Conservation (phyloP, 768 basidiomycete genomes). For the Leccinum broughii region DNA sequence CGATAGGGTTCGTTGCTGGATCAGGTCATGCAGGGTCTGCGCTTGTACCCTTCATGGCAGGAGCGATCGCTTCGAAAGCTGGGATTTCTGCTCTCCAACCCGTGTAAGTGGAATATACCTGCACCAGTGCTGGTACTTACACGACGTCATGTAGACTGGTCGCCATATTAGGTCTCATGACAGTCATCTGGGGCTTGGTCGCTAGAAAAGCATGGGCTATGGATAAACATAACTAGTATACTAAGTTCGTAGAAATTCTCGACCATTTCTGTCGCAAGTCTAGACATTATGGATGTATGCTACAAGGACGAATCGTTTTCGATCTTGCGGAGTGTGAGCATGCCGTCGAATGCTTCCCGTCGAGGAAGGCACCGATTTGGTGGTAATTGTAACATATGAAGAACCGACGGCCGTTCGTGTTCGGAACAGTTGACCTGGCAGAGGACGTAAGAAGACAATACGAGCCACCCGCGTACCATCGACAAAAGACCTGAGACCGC, state of each 20-base stretch:
- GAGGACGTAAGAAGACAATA: constrained; percentile 3
- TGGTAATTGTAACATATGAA: constrained; percentile 49
- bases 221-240: constrained; percentile 2
- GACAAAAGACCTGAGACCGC: constrained; percentile 81
- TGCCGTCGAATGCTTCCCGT: constrained; percentile 92
- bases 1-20: constrained; percentile 54
- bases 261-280: not conserved
- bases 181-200: constrained; percentile 40
- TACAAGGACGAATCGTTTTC: constrained; percentile 57
- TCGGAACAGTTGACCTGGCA: constrained; percentile 82
- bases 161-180: constrained; percentile 41
- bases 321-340: constrained; percentile 94
- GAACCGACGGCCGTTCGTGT: constrained; percentile 38
- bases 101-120: constrained; percentile 37
- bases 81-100: constrained; percentile 51
- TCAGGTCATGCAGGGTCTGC: constrained; percentile 54
- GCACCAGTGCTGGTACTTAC: not conserved
- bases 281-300: not conserved
- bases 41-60: constrained; percentile 51
- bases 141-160: constrained; percentile 21
- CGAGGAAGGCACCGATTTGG: constrained; percentile 82
- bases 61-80: constrained; percentile 39
- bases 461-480: constrained; percentile 58
- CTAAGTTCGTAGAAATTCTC: not conserved
- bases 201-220: constrained; percentile 23